Percentiles rank a stretch among this genome's conserved stretches.
These are phyloP conservation scores for Euclidium syriacum DNA, from an alignment of 345 rosid species.

Conservation along the genomic window DNA sequence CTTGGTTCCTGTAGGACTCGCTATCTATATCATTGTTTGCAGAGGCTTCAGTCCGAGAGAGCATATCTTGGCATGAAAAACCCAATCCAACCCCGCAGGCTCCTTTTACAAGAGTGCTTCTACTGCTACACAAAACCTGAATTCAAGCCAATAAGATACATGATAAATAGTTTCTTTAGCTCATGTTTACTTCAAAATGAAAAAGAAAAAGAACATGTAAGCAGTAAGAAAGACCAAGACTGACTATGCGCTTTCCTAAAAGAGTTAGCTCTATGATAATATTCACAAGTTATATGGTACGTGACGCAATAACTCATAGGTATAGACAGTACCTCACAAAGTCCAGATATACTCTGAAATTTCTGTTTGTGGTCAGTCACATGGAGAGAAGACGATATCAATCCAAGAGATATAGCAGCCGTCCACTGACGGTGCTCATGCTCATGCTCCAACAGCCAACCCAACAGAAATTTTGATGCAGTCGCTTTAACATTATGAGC, in stretches of 20 bases:
- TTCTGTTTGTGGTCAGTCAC: conserved; percentile 82
- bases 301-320: not conserved
- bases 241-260: not conserved
- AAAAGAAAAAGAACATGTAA: not conserved
- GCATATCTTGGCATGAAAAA: conserved; percentile 75
- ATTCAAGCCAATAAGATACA: conserved; percentile 6
- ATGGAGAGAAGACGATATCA: conserved; percentile 66
- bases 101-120: conserved; percentile 83
- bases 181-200: not conserved
- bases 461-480: conserved; percentile 75
- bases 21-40: conserved; percentile 40
- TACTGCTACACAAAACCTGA: conserved; percentile 79
- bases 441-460: conserved; percentile 74
- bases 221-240: conserved; percentile 9
- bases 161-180: not conserved
- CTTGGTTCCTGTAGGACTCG: conserved; percentile 51
- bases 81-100: conserved; percentile 94
- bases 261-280: not conserved
- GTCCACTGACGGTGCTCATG: conserved; percentile 97
- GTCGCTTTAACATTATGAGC: conserved; percentile 62
- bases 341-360: conserved; percentile 59
- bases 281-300: not conserved
- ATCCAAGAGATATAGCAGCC: conserved; percentile 90
- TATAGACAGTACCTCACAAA: conserved; percentile 60
- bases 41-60: conserved; percentile 45